These are phyloP conservation scores for Coccomyxa subellipsoidea DNA, from an alignment of 163 green algal species.

Conservation along the genomic window DNA sequence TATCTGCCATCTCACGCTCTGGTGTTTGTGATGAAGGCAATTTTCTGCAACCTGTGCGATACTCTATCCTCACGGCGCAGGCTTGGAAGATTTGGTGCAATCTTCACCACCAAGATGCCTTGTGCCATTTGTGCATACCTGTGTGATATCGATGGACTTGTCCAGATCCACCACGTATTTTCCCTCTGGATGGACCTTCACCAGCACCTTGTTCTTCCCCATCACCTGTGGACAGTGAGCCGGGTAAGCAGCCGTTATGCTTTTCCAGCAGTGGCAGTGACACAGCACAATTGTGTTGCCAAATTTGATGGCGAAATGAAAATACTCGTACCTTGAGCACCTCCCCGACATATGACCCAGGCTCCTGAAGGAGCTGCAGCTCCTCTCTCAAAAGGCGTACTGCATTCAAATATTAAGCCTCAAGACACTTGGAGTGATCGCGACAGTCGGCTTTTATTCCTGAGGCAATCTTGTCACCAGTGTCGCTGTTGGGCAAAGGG, in stretches of 20 bases:
- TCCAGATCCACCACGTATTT: conserved; percentile 99
- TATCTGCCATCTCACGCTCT: too few relatives aligned
- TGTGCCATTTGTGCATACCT: neutral
- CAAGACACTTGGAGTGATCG: too few relatives aligned
- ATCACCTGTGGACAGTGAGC: conserved; percentile 87
- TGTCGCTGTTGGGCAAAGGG: too few relatives aligned
- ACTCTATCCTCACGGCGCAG: too few relatives aligned
- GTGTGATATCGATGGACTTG: conserved; percentile 58
- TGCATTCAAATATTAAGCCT: conserved; percentile 63
- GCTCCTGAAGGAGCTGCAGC: conserved; percentile 97
- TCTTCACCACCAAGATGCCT: neutral
- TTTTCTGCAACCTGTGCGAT: too few relatives aligned
- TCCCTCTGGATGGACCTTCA: conserved; percentile 99
- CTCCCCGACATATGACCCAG: conserved; percentile 98
- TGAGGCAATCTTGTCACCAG: too few relatives aligned
- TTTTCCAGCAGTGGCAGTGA: neutral
- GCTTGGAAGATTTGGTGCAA: neutral
- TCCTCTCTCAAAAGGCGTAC: conserved; percentile 95
- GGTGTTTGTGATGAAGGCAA: too few relatives aligned
- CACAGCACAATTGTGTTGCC: neutral
- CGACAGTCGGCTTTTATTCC: too few relatives aligned
- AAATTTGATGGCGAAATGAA: neutral
- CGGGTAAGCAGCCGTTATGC: too few relatives aligned
- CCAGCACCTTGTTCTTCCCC: conserved; percentile 99
- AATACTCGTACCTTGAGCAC: conserved; percentile 89